Evolutionary conservation across 805 yeast species (phyloP).

Genomic region (Pichia gijzeniarum): DNA sequence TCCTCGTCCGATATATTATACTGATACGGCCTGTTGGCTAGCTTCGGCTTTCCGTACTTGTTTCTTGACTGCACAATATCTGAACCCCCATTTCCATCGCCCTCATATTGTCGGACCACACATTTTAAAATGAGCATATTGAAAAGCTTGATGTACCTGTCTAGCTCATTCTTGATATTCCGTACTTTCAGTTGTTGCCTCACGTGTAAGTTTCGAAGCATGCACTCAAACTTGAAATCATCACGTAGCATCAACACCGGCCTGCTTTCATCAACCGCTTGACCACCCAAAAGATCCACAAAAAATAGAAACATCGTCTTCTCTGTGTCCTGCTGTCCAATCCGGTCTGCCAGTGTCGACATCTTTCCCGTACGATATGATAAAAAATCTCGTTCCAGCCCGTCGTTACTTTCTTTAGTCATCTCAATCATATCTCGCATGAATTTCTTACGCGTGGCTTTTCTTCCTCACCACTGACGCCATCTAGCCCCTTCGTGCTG

Average conservation of each 20-base stretch:
- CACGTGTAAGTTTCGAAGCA: constrained; percentile 20
- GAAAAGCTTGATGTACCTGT: constrained; percentile 35
- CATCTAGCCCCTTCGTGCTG: too few species aligned
- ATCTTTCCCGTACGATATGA: too few species aligned
- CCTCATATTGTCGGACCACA: constrained; percentile 32
- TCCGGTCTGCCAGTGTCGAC: not conserved
- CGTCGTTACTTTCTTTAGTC: too few species aligned
- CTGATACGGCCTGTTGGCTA: constrained; percentile 28
- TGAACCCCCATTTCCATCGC: constrained; percentile 7
- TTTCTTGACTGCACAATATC: constrained; percentile 21
- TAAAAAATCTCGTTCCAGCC: not conserved
- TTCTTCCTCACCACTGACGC: not conserved
- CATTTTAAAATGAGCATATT: constrained; percentile 40
- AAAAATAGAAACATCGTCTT: constrained; percentile 6
- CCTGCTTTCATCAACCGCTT: not conserved
- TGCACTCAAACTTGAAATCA: constrained; percentile 16
- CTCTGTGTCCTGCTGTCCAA: not conserved
- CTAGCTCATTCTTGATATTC: constrained; percentile 31
- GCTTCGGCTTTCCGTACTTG: constrained; percentile 52
- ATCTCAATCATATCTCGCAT: too few species aligned
- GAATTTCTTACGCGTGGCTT: not conserved
- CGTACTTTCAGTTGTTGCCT: constrained; percentile 36
- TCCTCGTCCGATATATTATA: constrained; percentile 61
- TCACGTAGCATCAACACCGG: constrained; percentile 10
- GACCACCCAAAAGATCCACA: constrained; percentile 1